Base-by-base conservation (phyloP, 1,284 basidiomycete species). In the Caloboletus inedulis region DNA sequence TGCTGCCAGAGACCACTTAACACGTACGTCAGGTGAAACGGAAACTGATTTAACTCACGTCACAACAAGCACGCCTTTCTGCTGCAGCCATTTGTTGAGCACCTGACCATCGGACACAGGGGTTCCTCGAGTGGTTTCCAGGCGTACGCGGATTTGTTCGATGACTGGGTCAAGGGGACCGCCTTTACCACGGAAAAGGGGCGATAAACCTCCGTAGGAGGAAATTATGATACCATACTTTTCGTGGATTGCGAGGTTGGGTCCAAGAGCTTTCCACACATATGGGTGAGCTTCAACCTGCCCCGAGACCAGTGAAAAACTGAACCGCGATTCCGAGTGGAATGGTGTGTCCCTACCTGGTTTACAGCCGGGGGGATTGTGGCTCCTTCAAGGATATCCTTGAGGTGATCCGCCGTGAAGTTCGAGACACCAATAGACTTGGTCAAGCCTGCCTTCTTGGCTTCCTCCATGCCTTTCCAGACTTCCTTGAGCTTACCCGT, bases 351-450 rank as follows among this genome's bases (percentile, higher is more conserved):
- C 47, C 67, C 49, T 52, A 85, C 90, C 81, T 94, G 92, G 66
- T 94, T 94, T 13, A 90, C 82, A 4, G 82, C 81, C 0, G 91
- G 91, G 4, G 76, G 60, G 35, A 89, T 69, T 27, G 74, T 79
- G 23, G 81, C 85, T 25, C 69, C 76, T 31, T 78, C 75, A 27
- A 89, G 63, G 35, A 93, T 72, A 47, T 79, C 78, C 54, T 84
- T 70, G 40, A 94, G 70, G 59, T 94, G 78, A 53, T 81, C 72
- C 18, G 85, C 75, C 16, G 75, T 78, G 69, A 87, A 94, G 73
- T 95, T 95, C 49, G 86, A 90, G 14, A 96, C 90, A 2, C 93
- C 93, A 53, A 95, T 89, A 37, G 82, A 85, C 68, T 79, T 87
- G 35, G 88, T 74, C 42, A 91, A 70, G 1, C 89, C 89, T 43